Conservation (phyloP, 768 basidiomycete species). For the Mycena haematopus region DNA sequence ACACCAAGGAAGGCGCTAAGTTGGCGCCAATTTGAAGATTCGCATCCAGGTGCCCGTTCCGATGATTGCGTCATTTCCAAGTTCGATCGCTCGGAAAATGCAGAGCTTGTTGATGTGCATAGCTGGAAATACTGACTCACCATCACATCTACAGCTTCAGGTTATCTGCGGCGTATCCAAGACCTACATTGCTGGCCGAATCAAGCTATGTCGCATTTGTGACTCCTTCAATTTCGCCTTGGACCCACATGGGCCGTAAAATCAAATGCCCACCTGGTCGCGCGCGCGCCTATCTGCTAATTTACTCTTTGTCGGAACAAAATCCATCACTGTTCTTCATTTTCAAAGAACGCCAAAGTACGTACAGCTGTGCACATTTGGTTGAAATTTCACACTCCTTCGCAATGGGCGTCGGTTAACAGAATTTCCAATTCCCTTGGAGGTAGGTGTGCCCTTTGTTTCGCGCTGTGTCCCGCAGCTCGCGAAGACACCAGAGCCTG, state of each 20-base stretch:
- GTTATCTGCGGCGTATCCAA: not conserved
- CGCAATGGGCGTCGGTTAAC: not conserved
- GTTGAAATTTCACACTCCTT: not conserved
- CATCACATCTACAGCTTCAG: not conserved
- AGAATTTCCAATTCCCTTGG: constrained; percentile 5
- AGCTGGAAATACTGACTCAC: constrained; percentile 7
- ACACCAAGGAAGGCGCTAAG: constrained; percentile 5
- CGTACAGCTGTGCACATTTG: constrained; percentile 5
- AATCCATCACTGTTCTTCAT: constrained; percentile 8
- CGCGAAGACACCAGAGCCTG: too few relatives aligned
- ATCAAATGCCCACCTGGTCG: not conserved
- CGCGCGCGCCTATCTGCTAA: not conserved
- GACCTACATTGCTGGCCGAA: not conserved
- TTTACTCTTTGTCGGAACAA: constrained; percentile 5
- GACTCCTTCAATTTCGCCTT: not conserved
- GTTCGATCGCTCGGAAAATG: constrained; percentile 12
- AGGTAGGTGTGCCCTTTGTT: constrained; percentile 8
- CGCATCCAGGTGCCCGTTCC: constrained; percentile 14
- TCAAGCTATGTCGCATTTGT: not conserved
- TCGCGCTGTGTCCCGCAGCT: constrained; percentile 6
- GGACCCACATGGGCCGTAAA: not conserved
- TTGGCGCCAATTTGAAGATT: constrained; percentile 1
- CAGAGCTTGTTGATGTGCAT: not conserved
- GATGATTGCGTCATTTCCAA: not conserved
- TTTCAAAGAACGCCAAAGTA: not conserved